Evolutionary conservation across 148 eudicot genomes (phyloP), one percentile per base, ranked within the genome.

Genomic region (Vaccinium vitisidaea): DNA sequence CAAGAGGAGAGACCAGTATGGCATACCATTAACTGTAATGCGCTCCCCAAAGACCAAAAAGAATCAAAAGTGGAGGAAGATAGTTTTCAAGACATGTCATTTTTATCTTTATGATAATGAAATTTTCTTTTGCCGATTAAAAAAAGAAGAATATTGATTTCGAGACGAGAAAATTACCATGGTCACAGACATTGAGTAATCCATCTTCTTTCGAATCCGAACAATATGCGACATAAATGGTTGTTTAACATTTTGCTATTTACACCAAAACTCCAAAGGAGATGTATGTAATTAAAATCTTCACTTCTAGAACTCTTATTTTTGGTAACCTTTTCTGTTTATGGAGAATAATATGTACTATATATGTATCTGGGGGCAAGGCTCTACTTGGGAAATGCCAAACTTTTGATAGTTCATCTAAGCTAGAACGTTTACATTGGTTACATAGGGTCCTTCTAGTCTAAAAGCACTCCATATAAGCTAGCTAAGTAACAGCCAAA

Each of bases 1-100:
- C 97, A 90, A 86, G 99, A 94, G 88, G 99, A 93, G 89, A 92
- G 94, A 53, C 98, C 99, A 21, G 93, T 93, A 82, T 96, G 93
- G 93, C 95, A 95, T 79, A 87, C 86, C 55, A 94, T 95, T 48
- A 84, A 95, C 88, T 97, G 98, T 86, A 94, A 97, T 81, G 82
- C 85, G 74, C 91, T 97, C 73, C 92, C 94, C 2, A 90, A 89
- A 77, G 93, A 90, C 67, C 83, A 85, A 52, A 90, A 89, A 80
- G 92, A 90, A 84, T 71, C 88, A 19, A 89, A 88, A 82, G 84
- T 54, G 67, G 88, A 87, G 78, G 89, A 85, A 75, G 86, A 85
- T 48, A 75, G 67, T 79, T 82, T 23, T 82, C 84, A 84, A 23
- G 91, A 82, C 46, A 43, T 43, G 46, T 43, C 46, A 43, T 43